Evolutionary conservation across 2,329 filamentous ascomycete genomes (phyloP).

Genomic region (Penicillium thymicola): DNA sequence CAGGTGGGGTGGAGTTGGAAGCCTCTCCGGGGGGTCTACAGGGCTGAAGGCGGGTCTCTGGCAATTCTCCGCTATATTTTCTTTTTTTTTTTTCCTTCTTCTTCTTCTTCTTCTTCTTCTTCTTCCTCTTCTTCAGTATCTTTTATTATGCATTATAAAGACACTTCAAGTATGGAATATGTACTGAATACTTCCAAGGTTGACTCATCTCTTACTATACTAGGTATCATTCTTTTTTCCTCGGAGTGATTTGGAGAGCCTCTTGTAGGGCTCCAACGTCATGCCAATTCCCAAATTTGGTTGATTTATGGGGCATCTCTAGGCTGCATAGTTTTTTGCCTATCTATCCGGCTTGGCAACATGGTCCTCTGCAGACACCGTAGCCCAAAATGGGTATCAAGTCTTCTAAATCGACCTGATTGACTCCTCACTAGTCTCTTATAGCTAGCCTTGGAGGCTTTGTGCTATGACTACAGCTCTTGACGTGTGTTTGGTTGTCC

Average conservation of each 20-base stretch:
- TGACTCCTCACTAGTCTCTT: not conserved
- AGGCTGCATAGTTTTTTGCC: conserved; percentile 24
- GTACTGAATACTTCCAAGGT: not conserved
- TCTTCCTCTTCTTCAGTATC: not conserved
- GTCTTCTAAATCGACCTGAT: not conserved
- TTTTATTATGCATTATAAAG: not conserved
- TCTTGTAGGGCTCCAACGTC: not conserved
- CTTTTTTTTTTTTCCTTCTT: not conserved
- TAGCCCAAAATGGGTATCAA: conserved; percentile 6
- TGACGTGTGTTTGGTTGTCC: not conserved
- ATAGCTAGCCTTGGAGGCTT: not conserved
- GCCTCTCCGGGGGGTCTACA: conserved; percentile 6
- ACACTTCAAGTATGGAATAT: not conserved
- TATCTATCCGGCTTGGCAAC: conserved; percentile 17
- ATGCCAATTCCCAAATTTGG: conserved; percentile 7
- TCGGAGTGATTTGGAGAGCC: not conserved
- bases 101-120: no score
- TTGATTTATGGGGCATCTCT: conserved; percentile 17
- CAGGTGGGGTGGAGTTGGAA: not conserved
- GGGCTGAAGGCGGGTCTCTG: conserved; percentile 20
- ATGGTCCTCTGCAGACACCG: not conserved
- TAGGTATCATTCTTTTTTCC: no score
- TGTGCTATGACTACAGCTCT: not conserved
- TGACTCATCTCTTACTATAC: not conserved
- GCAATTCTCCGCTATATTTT: not conserved